Base-by-base conservation (phyloP, 352 stramenopile genomes). In the Pythium sp. region DNA sequence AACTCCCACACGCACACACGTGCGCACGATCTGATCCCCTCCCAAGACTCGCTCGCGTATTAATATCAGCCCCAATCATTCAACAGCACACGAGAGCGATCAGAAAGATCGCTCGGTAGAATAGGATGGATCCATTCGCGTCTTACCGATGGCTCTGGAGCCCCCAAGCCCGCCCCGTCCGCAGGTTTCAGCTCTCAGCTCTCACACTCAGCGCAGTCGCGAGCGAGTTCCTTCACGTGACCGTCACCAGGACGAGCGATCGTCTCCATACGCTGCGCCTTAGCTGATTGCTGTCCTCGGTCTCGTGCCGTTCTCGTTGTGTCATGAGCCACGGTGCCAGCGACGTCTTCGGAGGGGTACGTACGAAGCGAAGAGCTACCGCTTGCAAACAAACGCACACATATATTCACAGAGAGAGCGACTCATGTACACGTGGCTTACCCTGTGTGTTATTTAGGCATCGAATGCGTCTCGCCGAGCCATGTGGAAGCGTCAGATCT, bases 401-500 rank as follows among this genome's bases (percentile, higher is more conserved):
- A 32, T 5, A 32, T 5, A 32, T 32, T 32, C 30, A 32, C 43
- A 53, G 5, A 53, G 15, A 20, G 8, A 24, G 47, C 18, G 24
- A 36, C 51, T 58, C 12, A 58, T 20, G 34, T 20, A n/a, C 15
- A 30, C 49, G 9, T 22, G 43, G 15, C 43, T 49, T 22, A 49
- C 43, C 5, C 4, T 15, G 32, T 7, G 1, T 57, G 18, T 20
- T 51, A 8, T 20, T 5, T 51, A 91, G 82, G 82, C 82, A 20
- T 84, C 75, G 5, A 82, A 71, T 49, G 80, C 77, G 20, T 82
- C 82, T 2, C 72, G 80, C 7, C 79, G 82, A 57, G 80, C 76
- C 12, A 91, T 91, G 82, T 91, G 82, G 82, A 91, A 89, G 70
- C 78, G 82, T 14, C 74, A 89, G 58, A 62, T 86, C 55, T 70